Evolutionary conservation across 805 yeast species (phyloP).

Genomic region (Geotrichum ghanense): DNA sequence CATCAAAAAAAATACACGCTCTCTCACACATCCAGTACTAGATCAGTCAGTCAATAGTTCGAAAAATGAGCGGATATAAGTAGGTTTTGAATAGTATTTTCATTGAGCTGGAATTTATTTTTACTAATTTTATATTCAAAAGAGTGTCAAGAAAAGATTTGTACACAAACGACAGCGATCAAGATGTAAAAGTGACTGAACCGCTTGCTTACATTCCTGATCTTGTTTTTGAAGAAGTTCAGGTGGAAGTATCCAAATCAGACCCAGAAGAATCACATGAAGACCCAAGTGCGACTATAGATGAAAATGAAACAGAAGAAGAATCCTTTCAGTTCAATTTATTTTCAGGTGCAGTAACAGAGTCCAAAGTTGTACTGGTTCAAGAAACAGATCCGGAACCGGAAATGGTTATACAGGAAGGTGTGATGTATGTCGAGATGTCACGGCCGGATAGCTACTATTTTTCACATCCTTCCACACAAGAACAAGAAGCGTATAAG

Average conservation of each 20-base stretch:
- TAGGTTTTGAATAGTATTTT: too few relatives aligned
- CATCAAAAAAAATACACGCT: too few relatives aligned
- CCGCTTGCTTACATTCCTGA: conserved; percentile 3
- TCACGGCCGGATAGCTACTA: conserved; percentile 16
- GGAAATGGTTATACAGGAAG: background rate
- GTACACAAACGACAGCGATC: conserved; percentile 2
- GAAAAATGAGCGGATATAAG: background rate
- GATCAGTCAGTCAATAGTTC: too few relatives aligned
- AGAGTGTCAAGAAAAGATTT: conserved; percentile 10
- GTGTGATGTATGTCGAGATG: background rate
- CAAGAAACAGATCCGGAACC: conserved; percentile 2
- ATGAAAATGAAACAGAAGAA: conserved; percentile 1
- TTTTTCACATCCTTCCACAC: conserved; percentile 7
- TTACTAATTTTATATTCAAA: conserved; percentile 4
- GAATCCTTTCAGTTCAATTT: conserved; percentile 10
- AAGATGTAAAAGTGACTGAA: background rate
- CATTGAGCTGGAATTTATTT: background rate
- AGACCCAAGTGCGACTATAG: background rate
- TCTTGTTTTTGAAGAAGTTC: conserved; percentile 11
- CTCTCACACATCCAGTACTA: too few relatives aligned
- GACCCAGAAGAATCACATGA: background rate
- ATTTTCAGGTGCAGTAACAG: conserved; percentile 7
- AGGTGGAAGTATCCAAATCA: conserved; percentile 1
- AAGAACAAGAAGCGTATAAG: conserved; percentile 4
- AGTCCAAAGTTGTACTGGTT: conserved; percentile 6